phyloP scores from a whole-genome alignment of 2,329 filamentous ascomycete species.

The Sordariomycetes sp. region DNA sequence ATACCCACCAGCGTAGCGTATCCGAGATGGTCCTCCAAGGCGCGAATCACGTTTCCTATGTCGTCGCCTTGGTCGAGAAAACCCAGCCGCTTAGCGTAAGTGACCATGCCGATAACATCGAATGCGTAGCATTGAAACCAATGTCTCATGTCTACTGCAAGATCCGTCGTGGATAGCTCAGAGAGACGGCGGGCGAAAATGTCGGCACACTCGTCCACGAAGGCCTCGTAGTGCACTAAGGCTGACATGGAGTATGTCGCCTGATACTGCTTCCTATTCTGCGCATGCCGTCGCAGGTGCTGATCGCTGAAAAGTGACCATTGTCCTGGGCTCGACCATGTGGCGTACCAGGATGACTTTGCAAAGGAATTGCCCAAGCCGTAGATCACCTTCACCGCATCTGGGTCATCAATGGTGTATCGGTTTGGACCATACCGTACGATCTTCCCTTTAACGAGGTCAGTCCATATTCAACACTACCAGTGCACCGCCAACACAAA shows the following conservation, averaged over 20 bases:
- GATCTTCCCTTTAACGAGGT: constrained; percentile 18
- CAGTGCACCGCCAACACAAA: not conserved
- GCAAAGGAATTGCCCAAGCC: constrained; percentile 17
- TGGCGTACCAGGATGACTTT: constrained; percentile 22
- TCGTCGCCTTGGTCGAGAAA: constrained; percentile 37
- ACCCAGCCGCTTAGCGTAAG: constrained; percentile 25
- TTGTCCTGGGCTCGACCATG: constrained; percentile 12
- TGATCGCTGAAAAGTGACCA: constrained; percentile 20
- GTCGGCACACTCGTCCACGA: constrained; percentile 19
- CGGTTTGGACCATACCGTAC: constrained; percentile 37
- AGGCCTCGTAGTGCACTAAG: constrained; percentile 21
- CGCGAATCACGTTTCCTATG: constrained; percentile 27
- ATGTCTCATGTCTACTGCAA: constrained; percentile 26
- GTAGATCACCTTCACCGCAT: constrained; percentile 26
- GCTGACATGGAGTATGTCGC: constrained; percentile 21
- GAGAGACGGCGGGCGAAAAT: constrained; percentile 16
- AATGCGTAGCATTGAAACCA: constrained; percentile 39
- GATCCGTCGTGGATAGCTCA: constrained; percentile 12
- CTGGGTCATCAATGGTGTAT: constrained; percentile 32
- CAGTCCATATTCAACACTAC: not conserved
- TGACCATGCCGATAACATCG: constrained; percentile 43
- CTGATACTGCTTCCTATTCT: constrained; percentile 16
- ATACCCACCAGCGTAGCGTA: constrained; percentile 14
- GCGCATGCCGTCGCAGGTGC: constrained; percentile 14
- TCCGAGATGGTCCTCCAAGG: constrained; percentile 10